These are phyloP conservation scores for Gaillardinia entomophila DNA, from an alignment of 805 yeast species.

Conservation along the genomic window DNA sequence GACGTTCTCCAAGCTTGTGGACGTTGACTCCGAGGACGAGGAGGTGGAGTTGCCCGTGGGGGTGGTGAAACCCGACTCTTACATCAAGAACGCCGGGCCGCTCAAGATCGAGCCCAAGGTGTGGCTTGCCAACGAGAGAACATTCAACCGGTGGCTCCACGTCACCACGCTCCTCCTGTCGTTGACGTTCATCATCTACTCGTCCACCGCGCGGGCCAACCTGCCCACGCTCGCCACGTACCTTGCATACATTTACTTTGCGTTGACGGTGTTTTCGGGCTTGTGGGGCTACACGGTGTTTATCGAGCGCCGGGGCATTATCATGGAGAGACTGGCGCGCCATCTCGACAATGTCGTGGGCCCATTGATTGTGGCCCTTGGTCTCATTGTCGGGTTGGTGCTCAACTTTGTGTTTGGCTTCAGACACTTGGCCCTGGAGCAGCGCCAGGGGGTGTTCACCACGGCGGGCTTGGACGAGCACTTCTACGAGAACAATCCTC, in stretches of 20 bases:
- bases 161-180: slow-evolving; percentile 81
- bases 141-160: slow-evolving; percentile 92
- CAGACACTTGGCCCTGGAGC: slow-evolving; percentile 17
- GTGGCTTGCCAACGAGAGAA: slow-evolving; percentile 97
- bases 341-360: slow-evolving; percentile 90
- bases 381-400: slow-evolving; percentile 58
- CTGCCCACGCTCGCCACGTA: slow-evolving; percentile 57
- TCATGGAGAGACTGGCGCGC: slow-evolving; percentile 74
- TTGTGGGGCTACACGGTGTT: slow-evolving; percentile 85
- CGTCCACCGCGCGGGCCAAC: slow-evolving; percentile 64
- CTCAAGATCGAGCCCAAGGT: slow-evolving; percentile 95
- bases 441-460: slow-evolving; percentile 7
- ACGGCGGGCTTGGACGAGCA: slow-evolving; percentile 18
- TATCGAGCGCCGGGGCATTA: slow-evolving; percentile 62
- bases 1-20: slow-evolving; percentile 37
- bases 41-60: slow-evolving; percentile 87
- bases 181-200: slow-evolving; percentile 77
- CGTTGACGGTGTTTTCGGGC: slow-evolving; percentile 74
- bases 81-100: slow-evolving; percentile 86
- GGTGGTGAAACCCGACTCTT: slow-evolving; percentile 71
- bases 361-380: slow-evolving; percentile 72
- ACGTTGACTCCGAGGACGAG: slow-evolving; percentile 75
- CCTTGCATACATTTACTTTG: slow-evolving; percentile 77
- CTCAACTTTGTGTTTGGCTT: slow-evolving; percentile 69
- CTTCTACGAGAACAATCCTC: slow-evolving; percentile 25